These are phyloP conservation scores for Bothriochloa decipiens DNA, from an alignment of 176 grass and related monocot genomes.

Conservation along the genomic window DNA sequence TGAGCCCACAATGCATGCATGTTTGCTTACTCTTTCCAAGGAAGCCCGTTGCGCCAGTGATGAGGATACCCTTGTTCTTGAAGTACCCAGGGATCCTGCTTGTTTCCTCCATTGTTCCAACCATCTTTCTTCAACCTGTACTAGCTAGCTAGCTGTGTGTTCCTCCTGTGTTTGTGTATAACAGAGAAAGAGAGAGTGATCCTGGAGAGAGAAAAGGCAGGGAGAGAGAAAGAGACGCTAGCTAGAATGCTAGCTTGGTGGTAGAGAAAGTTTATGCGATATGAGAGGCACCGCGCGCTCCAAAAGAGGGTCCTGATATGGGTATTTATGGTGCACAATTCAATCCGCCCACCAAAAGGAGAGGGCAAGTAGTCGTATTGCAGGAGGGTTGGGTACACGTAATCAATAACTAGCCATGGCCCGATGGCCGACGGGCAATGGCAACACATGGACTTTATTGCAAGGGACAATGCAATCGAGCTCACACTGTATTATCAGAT, in stretches of 20 bases:
- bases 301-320: slow-evolving; percentile 13
- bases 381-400: slow-evolving; percentile 23
- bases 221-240: not conserved
- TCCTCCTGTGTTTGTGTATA: not conserved
- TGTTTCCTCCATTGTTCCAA: slow-evolving; percentile 53
- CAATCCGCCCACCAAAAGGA: not conserved
- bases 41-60: slow-evolving; percentile 90
- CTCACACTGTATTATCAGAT: too few relatives aligned
- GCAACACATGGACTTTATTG: not conserved
- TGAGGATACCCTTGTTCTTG: slow-evolving; percentile 76
- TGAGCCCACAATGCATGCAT: slow-evolving; percentile 15
- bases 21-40: slow-evolving; percentile 73
- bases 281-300: not conserved
- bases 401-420: not conserved
- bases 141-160: too few relatives aligned
- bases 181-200: not conserved
- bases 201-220: not conserved
- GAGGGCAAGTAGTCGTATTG: not conserved
- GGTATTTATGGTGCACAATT: slow-evolving; percentile 46
- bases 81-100: slow-evolving; percentile 60
- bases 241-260: not conserved
- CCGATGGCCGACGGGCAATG: not conserved
- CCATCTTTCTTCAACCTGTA: not conserved
- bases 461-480: not conserved
- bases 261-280: not conserved